Evolutionary conservation across 805 yeast genomes (phyloP), one percentile per base, ranked within the genome.

Genomic region (Myxozyma sirexii): DNA sequence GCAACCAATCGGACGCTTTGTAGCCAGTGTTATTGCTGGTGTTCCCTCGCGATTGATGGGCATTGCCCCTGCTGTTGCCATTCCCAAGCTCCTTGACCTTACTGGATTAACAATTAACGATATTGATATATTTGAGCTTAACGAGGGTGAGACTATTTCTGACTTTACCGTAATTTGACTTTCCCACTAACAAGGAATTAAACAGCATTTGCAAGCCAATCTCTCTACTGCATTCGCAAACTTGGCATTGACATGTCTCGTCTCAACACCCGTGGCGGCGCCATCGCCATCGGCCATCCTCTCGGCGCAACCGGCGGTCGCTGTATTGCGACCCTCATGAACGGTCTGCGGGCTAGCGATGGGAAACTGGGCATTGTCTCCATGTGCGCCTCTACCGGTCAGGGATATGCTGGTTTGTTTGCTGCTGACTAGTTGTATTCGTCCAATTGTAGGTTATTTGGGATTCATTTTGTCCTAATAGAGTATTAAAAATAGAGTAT

Each of bases 11-110:
- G 96, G 93, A 54, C 82, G 82, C 72, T 85, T 90, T 68, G 70
- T 80, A 54, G 94, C 93, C 58, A 89, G 96, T 91, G 94, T 91
- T 75, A 96, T 88, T 74, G 96, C 94, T 68, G 97, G 93, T 52
- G 89, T 88, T 70, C 81, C 84, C 38, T 94, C 96, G 66, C 80
- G 83, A 62, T 91, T 89, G 74, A 90, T 90, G 80, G 90, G 96
- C 50, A 85, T 90, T 77, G 93, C 96, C 37, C 96, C 97, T 66
- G 78, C 94, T 31, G 79, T 88, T 71, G 94, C 96, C 41, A 82
- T 90, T 71, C 96, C 97, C 76, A 87, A 87, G 77, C 92, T 96
- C 48, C 78, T 90, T 70, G 84, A 86, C 71, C 91, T 86, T 69
- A 89, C 93, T 26, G 81, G 83, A 41, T 65, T 89, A 37, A 54